A percentile compares a stretch with the other conserved stretches of the same genome.
Evolutionary conservation across 805 yeast species (phyloP).

Genomic region (Barnettozyma populi): DNA sequence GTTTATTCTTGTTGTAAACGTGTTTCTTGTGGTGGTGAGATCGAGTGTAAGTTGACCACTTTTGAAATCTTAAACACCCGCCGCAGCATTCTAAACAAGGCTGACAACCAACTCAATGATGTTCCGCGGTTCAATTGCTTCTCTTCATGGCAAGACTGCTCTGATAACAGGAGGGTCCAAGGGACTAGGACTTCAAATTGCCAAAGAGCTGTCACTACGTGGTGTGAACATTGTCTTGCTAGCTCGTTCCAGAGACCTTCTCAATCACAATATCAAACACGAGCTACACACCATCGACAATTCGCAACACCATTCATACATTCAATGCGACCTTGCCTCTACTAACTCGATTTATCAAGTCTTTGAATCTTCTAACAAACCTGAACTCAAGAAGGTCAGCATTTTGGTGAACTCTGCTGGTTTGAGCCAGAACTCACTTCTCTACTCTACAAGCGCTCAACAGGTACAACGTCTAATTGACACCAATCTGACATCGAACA

Average conservation of each 20-base stretch:
- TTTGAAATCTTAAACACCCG: background rate
- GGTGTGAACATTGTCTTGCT: conserved; percentile 51
- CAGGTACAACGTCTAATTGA: conserved; percentile 42
- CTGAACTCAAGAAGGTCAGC: conserved; percentile 15
- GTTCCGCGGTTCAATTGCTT: conserved; percentile 1
- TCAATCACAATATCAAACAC: conserved; percentile 26
- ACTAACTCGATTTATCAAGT: conserved; percentile 8
- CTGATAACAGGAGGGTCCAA: conserved; percentile 64
- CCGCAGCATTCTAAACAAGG: background rate
- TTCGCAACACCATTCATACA: conserved; percentile 16
- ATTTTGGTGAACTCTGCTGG: conserved; percentile 48
- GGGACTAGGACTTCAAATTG: conserved; percentile 61
- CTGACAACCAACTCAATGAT: background rate
- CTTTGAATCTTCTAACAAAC: conserved; percentile 4
- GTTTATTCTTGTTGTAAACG: no score
- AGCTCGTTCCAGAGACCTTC: conserved; percentile 38
- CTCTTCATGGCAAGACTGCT: conserved; percentile 33
- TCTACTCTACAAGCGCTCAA: conserved; percentile 36
- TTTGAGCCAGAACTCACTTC: conserved; percentile 48
- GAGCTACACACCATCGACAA: conserved; percentile 8
- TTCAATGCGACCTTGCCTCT: conserved; percentile 16
- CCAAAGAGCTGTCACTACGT: conserved; percentile 39
- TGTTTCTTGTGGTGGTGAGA: background rate
- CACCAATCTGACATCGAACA: conserved; percentile 58
- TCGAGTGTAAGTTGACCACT: no score